These are phyloP conservation scores for Bruguiera sexangula DNA, from an alignment of 345 rosid species.

Conservation along the genomic window DNA sequence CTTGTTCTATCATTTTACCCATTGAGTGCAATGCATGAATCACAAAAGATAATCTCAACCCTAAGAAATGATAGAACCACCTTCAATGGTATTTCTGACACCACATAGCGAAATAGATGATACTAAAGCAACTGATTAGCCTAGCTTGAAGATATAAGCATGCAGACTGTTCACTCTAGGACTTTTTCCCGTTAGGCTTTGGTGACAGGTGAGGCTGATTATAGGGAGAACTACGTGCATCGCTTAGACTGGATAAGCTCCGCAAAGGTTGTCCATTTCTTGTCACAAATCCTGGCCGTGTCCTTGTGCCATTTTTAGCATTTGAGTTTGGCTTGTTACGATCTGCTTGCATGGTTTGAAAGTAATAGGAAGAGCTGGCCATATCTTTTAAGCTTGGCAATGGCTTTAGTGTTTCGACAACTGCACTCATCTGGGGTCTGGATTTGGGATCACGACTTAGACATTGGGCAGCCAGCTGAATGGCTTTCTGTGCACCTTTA, in stretches of 20 bases:
- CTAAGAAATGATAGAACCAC: constrained; percentile 18
- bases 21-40: neutral
- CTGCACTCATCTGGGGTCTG: constrained; percentile 91
- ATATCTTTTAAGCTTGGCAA: constrained; percentile 81
- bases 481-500: constrained; percentile 87
- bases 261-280: constrained; percentile 70
- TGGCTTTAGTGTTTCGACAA: constrained; percentile 65
- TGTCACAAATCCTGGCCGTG: constrained; percentile 56
- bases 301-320: constrained; percentile 51
- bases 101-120: neutral
- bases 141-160: neutral
- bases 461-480: constrained; percentile 78
- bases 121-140: neutral
- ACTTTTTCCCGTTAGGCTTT: constrained; percentile 55
- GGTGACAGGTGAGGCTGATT: constrained; percentile 55
- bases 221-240: constrained; percentile 49
- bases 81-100: constrained; percentile 5
- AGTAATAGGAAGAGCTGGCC: constrained; percentile 79
- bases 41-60: constrained; percentile 3
- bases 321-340: constrained; percentile 24
- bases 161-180: constrained; percentile 11
- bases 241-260: constrained; percentile 58
- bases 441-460: constrained; percentile 88
- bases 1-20: constrained; percentile 11
- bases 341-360: constrained; percentile 43